Evolutionary conservation across 352 stramenopile species (phyloP), one percentile per base, ranked within the genome.

Genomic region (Peronospora belbahrii): DNA sequence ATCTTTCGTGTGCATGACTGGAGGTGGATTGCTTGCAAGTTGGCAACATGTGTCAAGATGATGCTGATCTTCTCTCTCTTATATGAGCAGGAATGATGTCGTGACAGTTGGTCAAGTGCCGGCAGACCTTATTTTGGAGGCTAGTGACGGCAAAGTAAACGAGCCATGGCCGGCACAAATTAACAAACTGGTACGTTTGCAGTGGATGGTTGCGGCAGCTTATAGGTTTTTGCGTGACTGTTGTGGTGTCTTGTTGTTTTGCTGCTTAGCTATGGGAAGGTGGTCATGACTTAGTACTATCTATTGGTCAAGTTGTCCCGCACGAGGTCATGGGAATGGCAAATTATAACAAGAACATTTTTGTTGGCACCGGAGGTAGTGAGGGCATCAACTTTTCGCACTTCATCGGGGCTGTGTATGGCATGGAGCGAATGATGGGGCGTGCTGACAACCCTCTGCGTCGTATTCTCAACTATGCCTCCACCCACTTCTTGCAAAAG

Each of bases 271-370:
- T 93, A 8, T 98, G 92, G 92, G 85, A 95, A 18, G 95, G 94
- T 17, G 49, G 74, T 3, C 85, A 96, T 65, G 84, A 97, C 46
- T 56, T 98, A 14, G 85, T 98, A 17, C 49, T 98, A 4, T 98
- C 90, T 6, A 96, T 98, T 56, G 95, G 95, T 17, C 95, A 98
- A 73, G 93, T 98, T 13, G 94, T 98, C 7, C 95, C 95, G 1
- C 95, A 98, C 52, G 94, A 98, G 67, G 95, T 98, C 22, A 97
- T 96, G 82, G 94, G 95, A 11, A 98, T 98, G 95, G 94, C 95
- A n/a, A 98, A 98, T 68, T 98, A 91, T 71, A 98, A 98, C 79
- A 98, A 98, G 70, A 98, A 98, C 60, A 72, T 98, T 14, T 98
- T 98, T 57, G 90, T 98, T 2, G 95, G 93, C 46, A 94, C 94